phyloP scores from a whole-genome alignment of 768 basidiomycete species.

The Mycena latifolia region DNA sequence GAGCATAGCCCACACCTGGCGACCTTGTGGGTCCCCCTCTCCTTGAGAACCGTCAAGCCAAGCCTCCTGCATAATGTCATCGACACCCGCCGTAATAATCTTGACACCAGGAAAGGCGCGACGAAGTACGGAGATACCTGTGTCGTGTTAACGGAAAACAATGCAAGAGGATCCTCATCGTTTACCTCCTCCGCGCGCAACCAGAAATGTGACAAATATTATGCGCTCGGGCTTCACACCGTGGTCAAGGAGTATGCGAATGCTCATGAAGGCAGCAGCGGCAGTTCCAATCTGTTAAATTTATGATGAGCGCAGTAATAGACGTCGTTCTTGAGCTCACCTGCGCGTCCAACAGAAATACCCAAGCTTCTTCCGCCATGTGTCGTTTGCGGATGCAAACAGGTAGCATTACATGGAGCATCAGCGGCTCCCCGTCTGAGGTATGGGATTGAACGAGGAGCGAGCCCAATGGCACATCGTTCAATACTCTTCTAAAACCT shows the following conservation, averaged over 20 bases:
- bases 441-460: constrained; percentile 92
- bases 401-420: constrained; percentile 88
- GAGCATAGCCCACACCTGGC: constrained; percentile 85
- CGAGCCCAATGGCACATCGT: constrained; percentile 89
- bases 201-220: constrained; percentile 91
- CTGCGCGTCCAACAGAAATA: constrained; percentile 93
- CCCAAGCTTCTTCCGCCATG: constrained; percentile 77
- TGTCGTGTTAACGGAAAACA: background rate
- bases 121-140: constrained; percentile 71
- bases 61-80: constrained; percentile 80
- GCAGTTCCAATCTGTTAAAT: constrained; percentile 86
- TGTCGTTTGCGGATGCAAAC: constrained; percentile 74
- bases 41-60: constrained; percentile 73
- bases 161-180: background rate
- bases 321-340: constrained; percentile 47
- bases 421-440: constrained; percentile 86
- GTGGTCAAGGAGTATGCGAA: constrained; percentile 93
- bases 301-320: constrained; percentile 7
- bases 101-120: constrained; percentile 88
- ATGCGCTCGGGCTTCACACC: constrained; percentile 88
- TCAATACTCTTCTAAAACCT: constrained; percentile 90
- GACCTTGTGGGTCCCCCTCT: constrained; percentile 60
- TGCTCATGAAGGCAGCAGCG: constrained; percentile 94
- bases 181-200: constrained; percentile 81
- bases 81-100: constrained; percentile 88